Conservation (phyloP, 441 rosid genomes). For the Erodium trifolium region DNA sequence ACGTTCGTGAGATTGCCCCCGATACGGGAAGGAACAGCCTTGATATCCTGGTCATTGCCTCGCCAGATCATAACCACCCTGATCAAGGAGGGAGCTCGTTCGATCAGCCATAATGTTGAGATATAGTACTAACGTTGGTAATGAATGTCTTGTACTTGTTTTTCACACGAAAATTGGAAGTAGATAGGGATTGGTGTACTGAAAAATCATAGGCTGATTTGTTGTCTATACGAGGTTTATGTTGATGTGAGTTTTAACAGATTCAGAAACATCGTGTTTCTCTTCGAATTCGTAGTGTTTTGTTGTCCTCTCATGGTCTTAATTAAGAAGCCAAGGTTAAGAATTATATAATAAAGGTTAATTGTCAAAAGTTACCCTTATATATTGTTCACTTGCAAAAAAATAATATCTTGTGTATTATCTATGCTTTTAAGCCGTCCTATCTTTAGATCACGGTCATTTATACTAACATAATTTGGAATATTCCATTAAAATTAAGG, state of each 20-base stretch:
- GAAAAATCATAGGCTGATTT: not conserved
- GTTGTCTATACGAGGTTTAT: not conserved
- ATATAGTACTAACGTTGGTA: not conserved
- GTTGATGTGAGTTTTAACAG: not conserved
- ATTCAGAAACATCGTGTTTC: too few relatives aligned
- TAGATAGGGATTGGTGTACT: not conserved
- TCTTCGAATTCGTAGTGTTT: too few relatives aligned
- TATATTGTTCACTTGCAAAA: too few relatives aligned
- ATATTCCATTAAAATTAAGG: too few relatives aligned
- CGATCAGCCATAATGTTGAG: conserved; percentile 44
- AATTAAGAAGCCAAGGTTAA: too few relatives aligned
- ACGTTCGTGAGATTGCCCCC: conserved; percentile 64
- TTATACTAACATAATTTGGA: too few relatives aligned
- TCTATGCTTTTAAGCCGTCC: too few relatives aligned
- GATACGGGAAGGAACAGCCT: conserved; percentile 56
- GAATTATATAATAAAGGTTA: too few relatives aligned
- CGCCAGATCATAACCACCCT: conserved; percentile 35
- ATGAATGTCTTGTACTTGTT: not conserved
- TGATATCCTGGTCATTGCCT: conserved; percentile 56
- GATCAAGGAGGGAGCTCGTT: conserved; percentile 36
- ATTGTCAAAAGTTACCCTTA: too few relatives aligned
- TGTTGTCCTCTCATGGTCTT: too few relatives aligned
- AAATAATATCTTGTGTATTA: too few relatives aligned
- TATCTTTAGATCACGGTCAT: too few relatives aligned
- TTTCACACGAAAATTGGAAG: not conserved